phyloP scores from a whole-genome alignment of 495 filamentous ascomycete genomes.

The Durotheca rogersii region DNA sequence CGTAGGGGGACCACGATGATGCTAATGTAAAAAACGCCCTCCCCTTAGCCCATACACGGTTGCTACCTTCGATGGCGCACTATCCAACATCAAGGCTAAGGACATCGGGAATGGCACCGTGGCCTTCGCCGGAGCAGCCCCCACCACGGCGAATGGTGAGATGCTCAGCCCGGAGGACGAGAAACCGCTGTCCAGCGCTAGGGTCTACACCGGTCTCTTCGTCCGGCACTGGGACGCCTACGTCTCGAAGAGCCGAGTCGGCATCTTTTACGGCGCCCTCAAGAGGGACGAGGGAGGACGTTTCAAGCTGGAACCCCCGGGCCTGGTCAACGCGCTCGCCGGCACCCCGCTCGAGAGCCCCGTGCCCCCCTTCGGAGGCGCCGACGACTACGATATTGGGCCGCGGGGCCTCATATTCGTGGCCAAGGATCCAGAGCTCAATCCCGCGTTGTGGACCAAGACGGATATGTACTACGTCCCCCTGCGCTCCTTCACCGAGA shows the following conservation, averaged over 20 bases:
- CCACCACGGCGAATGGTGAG: conserved; percentile 60
- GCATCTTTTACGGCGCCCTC: conserved; percentile 72
- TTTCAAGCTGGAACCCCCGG: conserved; percentile 41
- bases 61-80: conserved; percentile 62
- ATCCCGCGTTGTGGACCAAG: conserved; percentile 79
- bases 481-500: conserved; percentile 59
- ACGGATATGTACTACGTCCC: conserved; percentile 73
- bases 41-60: conserved; percentile 56
- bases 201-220: conserved; percentile 69
- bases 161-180: conserved; percentile 61
- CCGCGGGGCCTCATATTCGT: conserved; percentile 71
- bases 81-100: conserved; percentile 74
- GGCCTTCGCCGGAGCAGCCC: conserved; percentile 67
- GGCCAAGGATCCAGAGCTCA: conserved; percentile 76
- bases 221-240: conserved; percentile 78
- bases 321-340: conserved; percentile 60
- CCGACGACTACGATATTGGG: conserved; percentile 59
- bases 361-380: conserved; percentile 56
- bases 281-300: conserved; percentile 47
- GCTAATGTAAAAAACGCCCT: conserved; percentile 14
- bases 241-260: conserved; percentile 64
- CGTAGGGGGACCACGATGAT: background rate
- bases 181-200: conserved; percentile 58
- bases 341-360: conserved; percentile 60
- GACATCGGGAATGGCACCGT: conserved; percentile 60